phyloP scores from a whole-genome alignment of 192 early-diverging fungal genomes.

The Thamnidium elegans region DNA sequence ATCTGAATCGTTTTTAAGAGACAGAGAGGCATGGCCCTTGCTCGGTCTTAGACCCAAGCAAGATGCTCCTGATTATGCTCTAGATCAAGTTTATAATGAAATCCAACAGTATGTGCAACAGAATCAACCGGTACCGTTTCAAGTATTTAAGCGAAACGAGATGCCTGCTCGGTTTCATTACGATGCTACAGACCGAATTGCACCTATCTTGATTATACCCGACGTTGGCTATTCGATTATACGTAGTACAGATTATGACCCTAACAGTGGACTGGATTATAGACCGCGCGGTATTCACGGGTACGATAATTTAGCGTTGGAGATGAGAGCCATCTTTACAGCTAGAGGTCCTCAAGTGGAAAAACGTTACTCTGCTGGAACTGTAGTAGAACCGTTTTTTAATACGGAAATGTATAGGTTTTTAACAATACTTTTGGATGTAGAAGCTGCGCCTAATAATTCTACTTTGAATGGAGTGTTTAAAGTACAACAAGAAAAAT shows the following conservation, averaged over 20 bases:
- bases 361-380: not conserved
- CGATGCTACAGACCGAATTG: conserved; percentile 58
- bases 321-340: conserved; percentile 86
- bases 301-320: conserved; percentile 68
- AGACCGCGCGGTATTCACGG: conserved; percentile 72
- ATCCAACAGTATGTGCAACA: conserved; percentile 41
- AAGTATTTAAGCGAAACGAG: conserved; percentile 69
- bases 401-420: conserved; percentile 78
- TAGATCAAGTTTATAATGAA: conserved; percentile 48
- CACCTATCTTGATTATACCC: conserved; percentile 71
- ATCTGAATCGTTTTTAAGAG: conserved; percentile 41
- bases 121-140: conserved; percentile 31
- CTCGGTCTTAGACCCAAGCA: conserved; percentile 58
- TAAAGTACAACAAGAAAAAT: too few species aligned
- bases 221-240: conserved; percentile 63
- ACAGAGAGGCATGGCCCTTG: conserved; percentile 62
- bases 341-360: conserved; percentile 61
- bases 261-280: conserved; percentile 21
- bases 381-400: conserved; percentile 48
- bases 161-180: conserved; percentile 77
- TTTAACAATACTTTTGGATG: conserved; percentile 51
- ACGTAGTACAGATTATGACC: conserved; percentile 21
- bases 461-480: conserved; percentile 42
- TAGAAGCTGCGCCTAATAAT: conserved; percentile 71
- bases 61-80: conserved; percentile 30